Conservation (phyloP, 2,329 filamentous ascomycete species). For the Diaporthe amygdali region DNA sequence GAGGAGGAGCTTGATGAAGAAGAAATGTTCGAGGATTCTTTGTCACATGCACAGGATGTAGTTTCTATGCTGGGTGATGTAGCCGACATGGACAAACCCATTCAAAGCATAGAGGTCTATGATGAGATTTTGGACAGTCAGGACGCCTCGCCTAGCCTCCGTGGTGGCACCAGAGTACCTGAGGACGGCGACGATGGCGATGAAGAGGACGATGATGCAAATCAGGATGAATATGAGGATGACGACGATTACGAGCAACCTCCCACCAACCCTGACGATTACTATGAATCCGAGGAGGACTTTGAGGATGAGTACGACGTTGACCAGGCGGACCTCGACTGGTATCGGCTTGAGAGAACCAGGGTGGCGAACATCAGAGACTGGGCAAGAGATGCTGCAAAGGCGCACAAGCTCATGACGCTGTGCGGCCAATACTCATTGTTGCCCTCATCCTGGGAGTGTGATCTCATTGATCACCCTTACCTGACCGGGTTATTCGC, state of each 20-base stretch:
- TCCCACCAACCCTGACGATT: not conserved
- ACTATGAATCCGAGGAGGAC: constrained; percentile 12
- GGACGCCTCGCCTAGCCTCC: constrained; percentile 1
- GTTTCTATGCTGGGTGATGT: not conserved
- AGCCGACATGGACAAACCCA: constrained; percentile 44
- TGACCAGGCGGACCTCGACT: not conserved
- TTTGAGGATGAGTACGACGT: constrained; percentile 20
- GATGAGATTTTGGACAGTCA: not conserved
- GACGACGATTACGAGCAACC: not conserved
- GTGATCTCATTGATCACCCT: constrained; percentile 39
- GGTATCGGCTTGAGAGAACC: constrained; percentile 18
- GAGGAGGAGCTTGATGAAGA: not conserved
- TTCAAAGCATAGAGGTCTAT: constrained; percentile 49
- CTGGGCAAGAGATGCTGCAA: constrained; percentile 39
- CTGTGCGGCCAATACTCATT: constrained; percentile 41
- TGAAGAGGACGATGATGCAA: not conserved
- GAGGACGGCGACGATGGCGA: constrained; percentile 33
- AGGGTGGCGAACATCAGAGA: constrained; percentile 28
- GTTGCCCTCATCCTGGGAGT: constrained; percentile 37
- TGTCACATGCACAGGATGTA: not conserved
- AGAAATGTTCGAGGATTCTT: not conserved
- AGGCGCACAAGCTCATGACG: constrained; percentile 39
- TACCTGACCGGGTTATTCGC: constrained; percentile 39
- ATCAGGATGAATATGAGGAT: not conserved
- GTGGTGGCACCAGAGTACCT: constrained; percentile 30